These are phyloP conservation scores for Periconia sp. DNA, from an alignment of 2,329 filamentous ascomycete species.

Conservation along the genomic window DNA sequence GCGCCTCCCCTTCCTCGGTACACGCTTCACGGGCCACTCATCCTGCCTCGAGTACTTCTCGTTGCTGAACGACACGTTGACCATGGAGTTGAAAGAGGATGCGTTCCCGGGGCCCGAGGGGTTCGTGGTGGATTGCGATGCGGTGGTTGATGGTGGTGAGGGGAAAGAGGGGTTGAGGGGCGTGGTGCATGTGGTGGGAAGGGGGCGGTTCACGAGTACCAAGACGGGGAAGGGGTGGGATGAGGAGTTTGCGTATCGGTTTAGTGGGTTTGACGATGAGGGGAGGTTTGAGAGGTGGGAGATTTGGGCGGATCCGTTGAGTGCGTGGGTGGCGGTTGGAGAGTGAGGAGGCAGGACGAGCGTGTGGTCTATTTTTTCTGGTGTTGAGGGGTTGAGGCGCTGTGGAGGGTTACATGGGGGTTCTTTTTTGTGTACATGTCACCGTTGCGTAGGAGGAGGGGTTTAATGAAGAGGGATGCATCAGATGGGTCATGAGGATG, in stretches of 20 bases:
- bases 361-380: too few relatives aligned
- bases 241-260: conserved; percentile 45
- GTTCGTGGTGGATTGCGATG: conserved; percentile 42
- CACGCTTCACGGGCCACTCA: conserved; percentile 35
- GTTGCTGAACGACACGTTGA: conserved; percentile 34
- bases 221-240: conserved; percentile 46
- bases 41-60: conserved; percentile 45
- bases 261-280: conserved; percentile 43
- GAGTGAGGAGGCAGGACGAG: conserved; percentile 7
- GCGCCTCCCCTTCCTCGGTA: conserved; percentile 44
- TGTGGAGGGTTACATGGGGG: too few relatives aligned
- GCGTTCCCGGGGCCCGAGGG: conserved; percentile 36
- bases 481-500: neutral
- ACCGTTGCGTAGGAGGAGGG: too few relatives aligned
- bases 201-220: conserved; percentile 35
- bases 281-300: conserved; percentile 47
- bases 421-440: too few relatives aligned
- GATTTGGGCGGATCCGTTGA: conserved; percentile 49
- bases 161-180: conserved; percentile 30
- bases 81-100: conserved; percentile 32
- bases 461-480: too few relatives aligned
- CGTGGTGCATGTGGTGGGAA: conserved; percentile 42
- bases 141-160: conserved; percentile 40
- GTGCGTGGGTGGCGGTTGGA: conserved; percentile 45
- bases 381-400: too few relatives aligned